A percentile compares a stretch with the other conserved stretches of the same genome.
phyloP scores from a whole-genome alignment of 371 early-diverging fungal species.

The Mortierella sp. region DNA sequence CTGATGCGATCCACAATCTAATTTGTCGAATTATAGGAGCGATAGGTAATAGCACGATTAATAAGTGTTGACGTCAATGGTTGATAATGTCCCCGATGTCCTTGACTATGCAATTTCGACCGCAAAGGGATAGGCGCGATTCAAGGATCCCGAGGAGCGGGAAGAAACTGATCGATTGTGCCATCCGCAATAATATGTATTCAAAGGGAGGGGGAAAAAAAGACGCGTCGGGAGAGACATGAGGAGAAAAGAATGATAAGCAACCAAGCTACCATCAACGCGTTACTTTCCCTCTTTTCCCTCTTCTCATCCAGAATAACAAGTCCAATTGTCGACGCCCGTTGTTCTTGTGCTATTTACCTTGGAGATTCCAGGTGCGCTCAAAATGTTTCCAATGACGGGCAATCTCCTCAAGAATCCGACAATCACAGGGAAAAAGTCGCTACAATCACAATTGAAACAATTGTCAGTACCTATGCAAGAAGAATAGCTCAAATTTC shows the following conservation, averaged over 20 bases:
- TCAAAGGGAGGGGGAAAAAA: background rate
- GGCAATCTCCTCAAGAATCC: conserved; percentile 91
- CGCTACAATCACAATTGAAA: conserved; percentile 63
- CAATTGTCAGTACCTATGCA: background rate
- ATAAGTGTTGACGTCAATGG: background rate
- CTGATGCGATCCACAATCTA: conserved; percentile 51
- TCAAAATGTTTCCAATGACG: conserved; percentile 88
- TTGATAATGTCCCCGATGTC: background rate
- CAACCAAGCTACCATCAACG: background rate
- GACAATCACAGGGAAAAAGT: conserved; percentile 96
- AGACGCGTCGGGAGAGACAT: background rate
- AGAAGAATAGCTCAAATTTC: background rate
- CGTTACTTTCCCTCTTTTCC: background rate
- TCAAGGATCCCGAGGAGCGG: conserved; percentile 33
- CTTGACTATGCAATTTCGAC: too few species aligned
- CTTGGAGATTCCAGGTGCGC: conserved; percentile 84
- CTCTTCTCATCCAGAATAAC: background rate
- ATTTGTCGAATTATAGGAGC: background rate
- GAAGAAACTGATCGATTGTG: conserved; percentile 27
- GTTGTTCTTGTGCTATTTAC: conserved; percentile 55
- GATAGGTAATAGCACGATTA: background rate
- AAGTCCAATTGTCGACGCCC: background rate
- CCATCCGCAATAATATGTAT: background rate
- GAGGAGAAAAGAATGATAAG: conserved; percentile 2
- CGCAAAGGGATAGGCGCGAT: background rate